A percentile compares a stretch with the other conserved stretches of the same genome.
These are phyloP conservation scores for Cokeromyces recurvatus DNA, from an alignment of 371 early-diverging fungal species.

Conservation along the genomic window DNA sequence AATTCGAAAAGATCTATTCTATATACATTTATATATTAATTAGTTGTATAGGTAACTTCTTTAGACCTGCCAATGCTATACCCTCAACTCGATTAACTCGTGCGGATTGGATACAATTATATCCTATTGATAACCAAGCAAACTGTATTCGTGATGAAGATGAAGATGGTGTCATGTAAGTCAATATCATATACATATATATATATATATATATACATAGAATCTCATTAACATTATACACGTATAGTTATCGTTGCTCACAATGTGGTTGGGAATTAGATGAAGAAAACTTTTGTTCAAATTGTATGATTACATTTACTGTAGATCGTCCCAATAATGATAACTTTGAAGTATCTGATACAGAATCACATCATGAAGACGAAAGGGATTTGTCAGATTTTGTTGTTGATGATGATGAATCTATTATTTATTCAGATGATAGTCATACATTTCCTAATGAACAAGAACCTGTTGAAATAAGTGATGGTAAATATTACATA, in stretches of 20 bases:
- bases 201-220: too few relatives aligned
- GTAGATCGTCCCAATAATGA: background rate
- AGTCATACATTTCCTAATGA: too few relatives aligned
- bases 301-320: background rate
- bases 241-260: constrained; percentile 14
- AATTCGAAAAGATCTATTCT: background rate
- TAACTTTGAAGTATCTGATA: background rate
- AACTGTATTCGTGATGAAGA: constrained; percentile 5
- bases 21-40: background rate
- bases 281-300: constrained; percentile 3
- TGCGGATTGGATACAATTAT: constrained; percentile 3
- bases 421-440: background rate
- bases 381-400: constrained; percentile 3
- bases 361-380: constrained; percentile 2
- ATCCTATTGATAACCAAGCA: constrained; percentile 4
- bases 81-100: background rate
- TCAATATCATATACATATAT: too few relatives aligned
- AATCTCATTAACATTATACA: background rate
- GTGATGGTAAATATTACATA: too few relatives aligned
- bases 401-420: background rate
- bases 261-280: constrained; percentile 13
- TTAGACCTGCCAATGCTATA: background rate
- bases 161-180: constrained; percentile 14
- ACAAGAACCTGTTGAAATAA: background rate
- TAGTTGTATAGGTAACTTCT: constrained; percentile 4